Evolutionary conservation across 805 yeast species (phyloP).

Genomic region (Cyberlindnera galapagoensis): DNA sequence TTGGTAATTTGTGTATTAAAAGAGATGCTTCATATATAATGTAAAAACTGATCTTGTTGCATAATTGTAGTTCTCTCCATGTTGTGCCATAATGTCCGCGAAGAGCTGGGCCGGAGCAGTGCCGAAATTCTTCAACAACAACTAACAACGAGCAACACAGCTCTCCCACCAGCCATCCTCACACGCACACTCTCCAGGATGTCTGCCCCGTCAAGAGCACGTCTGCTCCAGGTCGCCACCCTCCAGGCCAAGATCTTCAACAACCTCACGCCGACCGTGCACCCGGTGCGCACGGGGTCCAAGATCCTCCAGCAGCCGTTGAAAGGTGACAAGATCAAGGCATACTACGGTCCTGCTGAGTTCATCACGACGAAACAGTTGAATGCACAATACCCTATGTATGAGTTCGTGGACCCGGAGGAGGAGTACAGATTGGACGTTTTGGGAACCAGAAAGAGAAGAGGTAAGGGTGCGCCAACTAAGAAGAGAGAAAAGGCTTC

Average conservation of each 20-base stretch:
- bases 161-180: too few species aligned
- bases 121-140: too few species aligned
- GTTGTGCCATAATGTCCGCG: too few species aligned
- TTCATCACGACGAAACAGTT: slow-evolving; percentile 59
- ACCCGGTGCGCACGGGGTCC: slow-evolving; percentile 72
- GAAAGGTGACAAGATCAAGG: slow-evolving; percentile 63
- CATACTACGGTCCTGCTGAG: slow-evolving; percentile 71
- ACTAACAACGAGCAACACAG: too few species aligned
- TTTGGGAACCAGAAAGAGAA: slow-evolving; percentile 50
- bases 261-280: slow-evolving; percentile 42
- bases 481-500: slow-evolving; percentile 47
- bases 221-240: slow-evolving; percentile 52
- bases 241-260: slow-evolving; percentile 63
- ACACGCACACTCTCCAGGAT: slow-evolving; percentile 17
- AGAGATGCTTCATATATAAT: slow-evolving; percentile 16
- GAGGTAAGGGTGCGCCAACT: slow-evolving; percentile 87
- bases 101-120: too few species aligned
- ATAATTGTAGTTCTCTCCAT: too few species aligned
- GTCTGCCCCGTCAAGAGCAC: slow-evolving; percentile 30
- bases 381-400: slow-evolving; percentile 42
- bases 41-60: slow-evolving; percentile 14
- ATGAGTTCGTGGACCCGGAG: slow-evolving; percentile 54
- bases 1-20: slow-evolving; percentile 18
- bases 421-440: slow-evolving; percentile 58
- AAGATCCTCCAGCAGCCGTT: slow-evolving; percentile 62